phyloP scores from a whole-genome alignment of 2,329 filamentous ascomycete genomes.

The Hymenotorrendiella dingleyae region DNA sequence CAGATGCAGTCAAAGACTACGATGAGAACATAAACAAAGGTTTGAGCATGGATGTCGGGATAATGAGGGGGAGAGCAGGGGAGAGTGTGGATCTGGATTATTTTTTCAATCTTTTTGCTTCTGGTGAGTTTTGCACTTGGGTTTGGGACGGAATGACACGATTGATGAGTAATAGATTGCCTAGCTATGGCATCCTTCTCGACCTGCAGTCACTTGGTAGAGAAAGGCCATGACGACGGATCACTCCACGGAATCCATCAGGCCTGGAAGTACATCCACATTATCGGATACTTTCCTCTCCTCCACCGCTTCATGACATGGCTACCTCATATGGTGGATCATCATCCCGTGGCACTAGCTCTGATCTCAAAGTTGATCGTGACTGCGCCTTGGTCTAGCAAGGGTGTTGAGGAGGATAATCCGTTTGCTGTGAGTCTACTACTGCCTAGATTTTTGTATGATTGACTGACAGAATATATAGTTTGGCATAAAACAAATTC shows the following conservation, averaged over 20 bases:
- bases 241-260: constrained; percentile 4
- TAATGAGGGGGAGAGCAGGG: constrained; percentile 8
- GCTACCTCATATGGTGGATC: too few relatives aligned
- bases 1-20: constrained; percentile 11
- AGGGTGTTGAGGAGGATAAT: too few relatives aligned
- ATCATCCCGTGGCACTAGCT: too few relatives aligned
- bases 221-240: constrained; percentile 8
- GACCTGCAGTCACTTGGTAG: constrained; percentile 7
- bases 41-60: constrained; percentile 5
- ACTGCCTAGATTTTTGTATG: too few relatives aligned
- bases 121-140: too few relatives aligned
- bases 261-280: constrained; percentile 11
- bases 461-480: background rate
- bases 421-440: too few relatives aligned
- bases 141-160: too few relatives aligned
- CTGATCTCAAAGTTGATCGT: too few relatives aligned
- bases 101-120: constrained; percentile 8
- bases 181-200: constrained; percentile 8
- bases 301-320: background rate
- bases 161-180: constrained; percentile 12
- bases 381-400: too few relatives aligned
- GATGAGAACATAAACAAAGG: constrained; percentile 8
- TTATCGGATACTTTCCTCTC: constrained; percentile 9
- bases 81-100: constrained; percentile 9
- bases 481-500: background rate